Evolutionary conservation across 306 rosid species (phyloP).

Genomic region (Castanopsis chinensis): DNA sequence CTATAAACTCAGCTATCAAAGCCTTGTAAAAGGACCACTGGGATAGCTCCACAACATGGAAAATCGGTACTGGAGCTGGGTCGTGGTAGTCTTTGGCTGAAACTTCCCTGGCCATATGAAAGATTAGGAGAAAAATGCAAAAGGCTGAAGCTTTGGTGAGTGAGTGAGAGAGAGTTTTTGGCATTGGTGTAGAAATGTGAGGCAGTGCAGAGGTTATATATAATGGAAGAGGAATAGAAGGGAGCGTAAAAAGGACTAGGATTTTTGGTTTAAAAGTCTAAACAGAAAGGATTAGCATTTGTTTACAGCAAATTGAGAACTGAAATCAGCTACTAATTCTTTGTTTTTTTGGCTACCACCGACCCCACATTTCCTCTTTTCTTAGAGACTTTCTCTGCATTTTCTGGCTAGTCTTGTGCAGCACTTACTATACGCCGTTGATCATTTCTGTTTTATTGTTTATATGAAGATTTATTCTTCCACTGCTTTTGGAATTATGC

Average conservation of each 20-base stretch:
- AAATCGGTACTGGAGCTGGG: conserved; percentile 77
- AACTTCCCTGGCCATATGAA: conserved; percentile 48
- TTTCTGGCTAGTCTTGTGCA: no score
- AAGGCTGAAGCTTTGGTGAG: background rate
- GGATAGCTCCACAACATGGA: conserved; percentile 54
- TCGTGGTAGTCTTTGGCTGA: conserved; percentile 59
- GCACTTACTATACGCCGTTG: no score
- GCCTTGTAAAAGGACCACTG: conserved; percentile 96
- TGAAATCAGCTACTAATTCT: no score
- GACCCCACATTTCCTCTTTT: no score
- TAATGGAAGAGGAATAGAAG: conserved; percentile 9
- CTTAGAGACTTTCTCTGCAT: no score
- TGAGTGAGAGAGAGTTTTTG: conserved; percentile 13
- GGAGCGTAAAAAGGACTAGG: background rate
- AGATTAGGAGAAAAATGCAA: background rate
- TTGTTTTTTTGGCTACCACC: no score
- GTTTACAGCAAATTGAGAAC: no score
- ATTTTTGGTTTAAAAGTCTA: no score
- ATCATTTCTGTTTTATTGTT: no score
- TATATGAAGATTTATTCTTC: no score
- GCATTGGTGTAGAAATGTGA: conserved; percentile 9
- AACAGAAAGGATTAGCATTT: conserved; percentile 2
- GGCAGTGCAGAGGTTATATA: conserved; percentile 39
- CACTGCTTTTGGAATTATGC: no score
- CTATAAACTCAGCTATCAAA: conserved; percentile 86